Evolutionary conservation across 495 filamentous ascomycete genomes (phyloP).

Genomic region (Penicillium ochrochloron): DNA sequence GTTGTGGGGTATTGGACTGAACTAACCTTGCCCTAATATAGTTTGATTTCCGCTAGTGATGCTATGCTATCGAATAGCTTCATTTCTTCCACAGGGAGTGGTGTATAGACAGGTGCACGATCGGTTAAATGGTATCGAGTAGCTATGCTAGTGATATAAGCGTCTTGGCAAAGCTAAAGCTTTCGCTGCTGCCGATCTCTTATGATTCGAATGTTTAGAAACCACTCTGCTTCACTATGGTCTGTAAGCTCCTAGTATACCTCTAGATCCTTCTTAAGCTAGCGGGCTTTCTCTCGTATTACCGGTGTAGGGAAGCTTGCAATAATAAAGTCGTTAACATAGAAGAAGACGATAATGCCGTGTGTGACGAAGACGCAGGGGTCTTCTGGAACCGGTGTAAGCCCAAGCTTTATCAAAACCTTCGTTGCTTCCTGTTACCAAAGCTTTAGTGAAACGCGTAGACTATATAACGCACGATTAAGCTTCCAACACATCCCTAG

Average conservation of each 20-base stretch:
- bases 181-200: no score
- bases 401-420: background rate
- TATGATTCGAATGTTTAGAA: no score
- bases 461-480: no score
- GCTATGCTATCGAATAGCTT: conserved; percentile 9
- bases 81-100: conserved; percentile 15
- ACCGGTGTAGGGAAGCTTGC: no score
- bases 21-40: conserved; percentile 17
- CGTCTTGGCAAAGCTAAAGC: no score
- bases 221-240: no score
- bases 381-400: background rate
- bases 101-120: conserved; percentile 8
- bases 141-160: conserved; percentile 16
- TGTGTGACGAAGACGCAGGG: background rate
- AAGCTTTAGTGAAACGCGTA: background rate
- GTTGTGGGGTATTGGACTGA: background rate
- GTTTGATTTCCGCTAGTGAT: conserved; percentile 11
- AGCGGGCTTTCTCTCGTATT: no score
- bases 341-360: conserved; percentile 9
- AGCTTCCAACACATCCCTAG: no score
- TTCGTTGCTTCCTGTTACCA: background rate
- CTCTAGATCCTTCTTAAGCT: no score
- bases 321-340: no score
- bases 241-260: no score
- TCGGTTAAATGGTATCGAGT: conserved; percentile 19